Conservation (phyloP, 192 early-diverging fungal genomes). For the Ramicandelaber brevisporus region DNA sequence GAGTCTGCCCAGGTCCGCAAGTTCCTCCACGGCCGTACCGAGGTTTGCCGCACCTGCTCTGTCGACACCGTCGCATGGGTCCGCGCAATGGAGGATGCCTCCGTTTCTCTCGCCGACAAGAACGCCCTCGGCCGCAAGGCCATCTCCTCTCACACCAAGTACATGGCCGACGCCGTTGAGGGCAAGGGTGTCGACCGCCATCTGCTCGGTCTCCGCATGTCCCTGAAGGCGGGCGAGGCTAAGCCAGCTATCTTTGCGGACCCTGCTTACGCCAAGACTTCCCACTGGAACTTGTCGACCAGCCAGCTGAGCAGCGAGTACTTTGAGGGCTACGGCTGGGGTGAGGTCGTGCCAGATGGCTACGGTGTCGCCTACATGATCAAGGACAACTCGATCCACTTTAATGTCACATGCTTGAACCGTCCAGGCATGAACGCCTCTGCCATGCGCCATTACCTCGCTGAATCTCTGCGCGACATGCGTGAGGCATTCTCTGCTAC, state of each 20-base stretch:
- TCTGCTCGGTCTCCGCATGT: slow-evolving; percentile 63
- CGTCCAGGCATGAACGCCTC: slow-evolving; percentile 22
- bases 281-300: slow-evolving; percentile 80
- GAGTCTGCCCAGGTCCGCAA: slow-evolving; percentile 80
- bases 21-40: slow-evolving; percentile 84
- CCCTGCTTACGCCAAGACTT: slow-evolving; percentile 49
- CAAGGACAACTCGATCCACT: slow-evolving; percentile 57
- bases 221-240: slow-evolving; percentile 38
- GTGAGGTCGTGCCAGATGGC: slow-evolving; percentile 67
- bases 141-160: slow-evolving; percentile 42
- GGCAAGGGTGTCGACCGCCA: slow-evolving; percentile 80
- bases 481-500: slow-evolving; percentile 25
- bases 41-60: slow-evolving; percentile 64
- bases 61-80: slow-evolving; percentile 60
- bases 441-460: slow-evolving; percentile 51
- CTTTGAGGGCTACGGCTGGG: slow-evolving; percentile 86
- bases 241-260: slow-evolving; percentile 74
- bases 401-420: slow-evolving; percentile 60
- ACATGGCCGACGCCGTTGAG: slow-evolving; percentile 58
- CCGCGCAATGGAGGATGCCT: slow-evolving; percentile 53
- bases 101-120: slow-evolving; percentile 20
- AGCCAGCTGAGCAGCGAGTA: slow-evolving; percentile 76
- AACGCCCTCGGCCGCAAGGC: slow-evolving; percentile 46
- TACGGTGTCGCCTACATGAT: slow-evolving; percentile 91
- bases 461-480: slow-evolving; percentile 77